Percentiles rank a stretch among this genome's conserved stretches.
These are phyloP conservation scores for Diaporthe ampelina DNA, from an alignment of 2,329 filamentous ascomycete species.

Conservation along the genomic window DNA sequence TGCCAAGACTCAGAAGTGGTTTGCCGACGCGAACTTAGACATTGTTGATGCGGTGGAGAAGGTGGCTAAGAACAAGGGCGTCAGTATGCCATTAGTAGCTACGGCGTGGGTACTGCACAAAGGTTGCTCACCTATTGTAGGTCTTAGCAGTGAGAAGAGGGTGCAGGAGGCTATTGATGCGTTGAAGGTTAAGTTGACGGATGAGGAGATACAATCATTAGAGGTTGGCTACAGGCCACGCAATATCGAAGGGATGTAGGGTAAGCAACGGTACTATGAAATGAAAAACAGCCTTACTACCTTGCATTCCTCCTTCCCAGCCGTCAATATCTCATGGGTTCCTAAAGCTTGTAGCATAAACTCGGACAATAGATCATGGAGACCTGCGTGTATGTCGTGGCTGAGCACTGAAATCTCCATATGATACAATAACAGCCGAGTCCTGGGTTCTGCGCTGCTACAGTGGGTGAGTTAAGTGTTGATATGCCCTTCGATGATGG, in stretches of 20 bases:
- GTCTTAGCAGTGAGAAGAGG: slow-evolving; percentile 56
- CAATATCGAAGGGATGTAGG: slow-evolving; percentile 17
- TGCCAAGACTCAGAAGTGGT: slow-evolving; percentile 54
- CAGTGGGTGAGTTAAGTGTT: no score
- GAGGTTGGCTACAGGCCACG: slow-evolving; percentile 9
- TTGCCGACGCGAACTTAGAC: slow-evolving; percentile 58
- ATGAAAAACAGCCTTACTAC: neutral
- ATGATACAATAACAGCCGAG: no score
- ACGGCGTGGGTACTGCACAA: slow-evolving; percentile 68
- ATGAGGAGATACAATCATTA: neutral
- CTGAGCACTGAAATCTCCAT: no score
- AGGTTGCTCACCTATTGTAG: slow-evolving; percentile 66
- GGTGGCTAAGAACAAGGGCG: slow-evolving; percentile 57
- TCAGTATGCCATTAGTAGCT: slow-evolving; percentile 71
- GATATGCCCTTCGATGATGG: no score
- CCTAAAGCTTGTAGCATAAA: no score
- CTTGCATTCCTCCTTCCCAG: no score
- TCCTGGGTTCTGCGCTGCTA: no score
- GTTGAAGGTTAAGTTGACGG: slow-evolving; percentile 4
- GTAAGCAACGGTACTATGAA: rapidly evolving
- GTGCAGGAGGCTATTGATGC: slow-evolving; percentile 11
- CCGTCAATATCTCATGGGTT: no score
- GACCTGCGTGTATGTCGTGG: no score
- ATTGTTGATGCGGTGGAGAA: slow-evolving; percentile 46
- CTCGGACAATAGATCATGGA: no score